Evolutionary conservation across 2,329 filamentous ascomycete genomes (phyloP), one percentile per base, ranked within the genome.

Genomic region (Fusarium cyanostomum): DNA sequence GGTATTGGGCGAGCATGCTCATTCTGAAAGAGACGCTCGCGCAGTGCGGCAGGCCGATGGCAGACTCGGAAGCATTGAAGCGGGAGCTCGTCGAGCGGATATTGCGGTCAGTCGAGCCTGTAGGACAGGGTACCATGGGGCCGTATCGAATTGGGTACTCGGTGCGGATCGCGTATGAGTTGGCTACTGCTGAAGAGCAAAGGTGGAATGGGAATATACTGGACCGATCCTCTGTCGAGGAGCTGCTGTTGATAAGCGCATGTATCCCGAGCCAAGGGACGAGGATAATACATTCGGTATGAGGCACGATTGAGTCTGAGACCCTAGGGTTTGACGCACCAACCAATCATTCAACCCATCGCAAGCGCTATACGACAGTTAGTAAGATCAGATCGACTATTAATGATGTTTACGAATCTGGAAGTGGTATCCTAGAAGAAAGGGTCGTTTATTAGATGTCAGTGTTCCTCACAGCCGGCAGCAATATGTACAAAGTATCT

Each of bases 1-100:
- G 69, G 16, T 78, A 76, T 57, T 78, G 77, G 75, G 75, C 77
- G 7, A 75, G 73, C 33, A 67, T 77, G 67, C 66, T 79, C n/a
- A 74, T 80, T 45, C 62, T 80, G 30, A 74, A 80, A 50, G 77
- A 77, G 56, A 70, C 68, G 7, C 42, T 80, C 44, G 70, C 72
- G 16, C 71, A 74, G 49, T 79, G 77, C 52, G 66, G 64, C 12
- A 62, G 69, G 27, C 67, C 67, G 7, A 64, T 66, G n/a, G 38
- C 43, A 7, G 52, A 71, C 26, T 73, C 72, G 33, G 66, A 62
- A 8, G 62, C 68, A 26, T 64, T 43, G 27, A 75, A 75, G 52
- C 52, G 59, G 21, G 56, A 65, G 34, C 59, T 76, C 4, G 71
- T 74, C 12, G 57, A 62, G 18, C 72, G 71, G 27, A 79, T 80